phyloP scores from a whole-genome alignment of 1,284 basidiomycete species.

The Chondrostereum purpureum region DNA sequence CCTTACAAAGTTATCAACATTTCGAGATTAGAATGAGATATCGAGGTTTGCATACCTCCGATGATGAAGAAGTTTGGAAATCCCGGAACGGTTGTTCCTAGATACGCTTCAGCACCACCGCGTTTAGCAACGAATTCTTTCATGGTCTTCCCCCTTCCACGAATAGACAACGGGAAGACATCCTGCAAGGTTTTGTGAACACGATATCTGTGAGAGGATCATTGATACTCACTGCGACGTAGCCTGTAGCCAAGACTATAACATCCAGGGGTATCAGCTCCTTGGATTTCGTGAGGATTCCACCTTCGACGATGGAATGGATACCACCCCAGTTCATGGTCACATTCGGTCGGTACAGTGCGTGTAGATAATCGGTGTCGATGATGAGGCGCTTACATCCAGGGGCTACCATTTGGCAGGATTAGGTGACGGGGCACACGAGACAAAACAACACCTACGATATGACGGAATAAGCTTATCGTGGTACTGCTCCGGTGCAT shows the following conservation, averaged over 20 bases:
- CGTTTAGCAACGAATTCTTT: slow-evolving; percentile 30
- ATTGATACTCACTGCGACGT: slow-evolving; percentile 21
- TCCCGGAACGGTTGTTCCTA: slow-evolving; percentile 31
- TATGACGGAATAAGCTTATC: slow-evolving; percentile 35
- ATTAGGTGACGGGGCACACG: too few species aligned
- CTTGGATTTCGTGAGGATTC: slow-evolving; percentile 31
- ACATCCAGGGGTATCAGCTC: slow-evolving; percentile 28
- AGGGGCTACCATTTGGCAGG: slow-evolving; percentile 20
- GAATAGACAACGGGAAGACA: slow-evolving; percentile 24
- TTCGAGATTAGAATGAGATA: slow-evolving; percentile 6
- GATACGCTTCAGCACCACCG: slow-evolving; percentile 34
- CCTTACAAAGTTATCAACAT: too few species aligned
- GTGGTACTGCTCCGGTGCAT: slow-evolving; percentile 34
- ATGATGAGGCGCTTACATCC: slow-evolving; percentile 33
- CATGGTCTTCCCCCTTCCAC: slow-evolving; percentile 24
- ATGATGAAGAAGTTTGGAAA: slow-evolving; percentile 39
- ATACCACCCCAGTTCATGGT: slow-evolving; percentile 30
- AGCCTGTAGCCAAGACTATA: slow-evolving; percentile 35
- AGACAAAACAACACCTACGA: slow-evolving; percentile 24
- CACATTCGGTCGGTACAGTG: slow-evolving; percentile 34
- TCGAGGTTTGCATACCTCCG: slow-evolving; percentile 25
- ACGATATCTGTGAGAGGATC: neutral
- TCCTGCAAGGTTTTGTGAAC: slow-evolving; percentile 18
- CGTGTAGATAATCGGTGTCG: slow-evolving; percentile 28
- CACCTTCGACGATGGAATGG: slow-evolving; percentile 26